These are phyloP conservation scores for Aurantiochytrium sp. DNA, from an alignment of 108 stramenopile species.

Conservation along the genomic window DNA sequence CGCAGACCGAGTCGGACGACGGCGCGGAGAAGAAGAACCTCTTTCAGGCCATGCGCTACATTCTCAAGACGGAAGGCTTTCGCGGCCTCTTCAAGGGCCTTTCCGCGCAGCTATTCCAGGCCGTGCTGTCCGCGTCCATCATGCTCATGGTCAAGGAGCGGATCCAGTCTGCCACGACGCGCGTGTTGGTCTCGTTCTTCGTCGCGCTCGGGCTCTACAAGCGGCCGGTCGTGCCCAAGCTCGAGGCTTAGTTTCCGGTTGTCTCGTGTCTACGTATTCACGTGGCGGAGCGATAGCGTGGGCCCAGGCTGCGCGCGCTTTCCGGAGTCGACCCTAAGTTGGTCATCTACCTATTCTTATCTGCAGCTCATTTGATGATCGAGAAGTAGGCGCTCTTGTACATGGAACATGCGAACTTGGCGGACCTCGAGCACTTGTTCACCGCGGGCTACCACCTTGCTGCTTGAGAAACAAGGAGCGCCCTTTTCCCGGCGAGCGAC, in stretches of 20 bases:
- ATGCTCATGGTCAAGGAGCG: constrained; percentile 28
- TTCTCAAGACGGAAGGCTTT: constrained; percentile 19
- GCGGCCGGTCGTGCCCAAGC: not conserved
- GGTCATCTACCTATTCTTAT: no score
- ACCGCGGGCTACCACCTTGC: no score
- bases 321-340: no score
- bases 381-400: no score
- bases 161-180: not conserved
- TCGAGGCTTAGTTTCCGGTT: not conserved
- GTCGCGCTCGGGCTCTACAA: not conserved
- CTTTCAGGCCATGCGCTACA: constrained; percentile 19
- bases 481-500: no score
- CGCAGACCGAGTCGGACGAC: not conserved
- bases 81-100: constrained; percentile 4
- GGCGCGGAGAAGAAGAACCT: not conserved
- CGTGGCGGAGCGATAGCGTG: no score
- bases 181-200: not conserved
- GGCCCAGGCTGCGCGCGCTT: no score
- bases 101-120: constrained; percentile 10
- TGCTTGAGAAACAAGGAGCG: no score
- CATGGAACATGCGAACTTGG: no score
- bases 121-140: not conserved
- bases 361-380: no score
- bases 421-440: no score
- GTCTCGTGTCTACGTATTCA: not conserved